These are phyloP conservation scores for Actinomucor elegans DNA, from an alignment of 371 early-diverging fungal species.

Conservation along the genomic window DNA sequence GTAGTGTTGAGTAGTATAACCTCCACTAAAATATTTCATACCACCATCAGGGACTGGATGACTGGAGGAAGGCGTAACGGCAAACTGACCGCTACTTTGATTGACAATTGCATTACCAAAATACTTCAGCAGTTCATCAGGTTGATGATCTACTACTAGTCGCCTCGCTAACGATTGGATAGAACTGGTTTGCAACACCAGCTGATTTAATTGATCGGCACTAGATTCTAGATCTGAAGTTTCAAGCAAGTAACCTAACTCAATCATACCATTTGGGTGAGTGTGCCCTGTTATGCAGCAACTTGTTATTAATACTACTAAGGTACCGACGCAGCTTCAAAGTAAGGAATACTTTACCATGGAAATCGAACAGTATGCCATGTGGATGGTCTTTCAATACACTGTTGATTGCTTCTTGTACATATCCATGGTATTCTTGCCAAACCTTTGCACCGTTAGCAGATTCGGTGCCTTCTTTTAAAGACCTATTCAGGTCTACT, in stretches of 20 bases:
- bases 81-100: background rate
- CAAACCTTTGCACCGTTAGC: constrained; percentile 4
- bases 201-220: background rate
- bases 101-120: constrained; percentile 3
- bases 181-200: constrained; percentile 5
- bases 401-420: background rate
- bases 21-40: constrained; percentile 9
- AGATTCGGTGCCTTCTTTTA: constrained; percentile 16
- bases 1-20: constrained; percentile 8
- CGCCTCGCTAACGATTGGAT: constrained; percentile 10
- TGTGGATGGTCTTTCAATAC: background rate
- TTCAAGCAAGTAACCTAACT: constrained; percentile 12
- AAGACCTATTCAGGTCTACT: constrained; percentile 10
- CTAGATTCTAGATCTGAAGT: background rate
- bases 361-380: constrained; percentile 17
- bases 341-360: constrained; percentile 12
- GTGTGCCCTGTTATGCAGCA: constrained; percentile 11
- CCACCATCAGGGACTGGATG: constrained; percentile 2
- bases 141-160: background rate
- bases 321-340: too few species aligned
- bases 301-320: too few species aligned
- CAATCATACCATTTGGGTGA: constrained; percentile 13
- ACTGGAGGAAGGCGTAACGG: constrained; percentile 8
- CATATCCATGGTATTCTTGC: constrained; percentile 4
- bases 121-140: background rate